Evolutionary conservation across 2,329 filamentous ascomycete genomes (phyloP).

Genomic region (Decorospora gaudefroyi): DNA sequence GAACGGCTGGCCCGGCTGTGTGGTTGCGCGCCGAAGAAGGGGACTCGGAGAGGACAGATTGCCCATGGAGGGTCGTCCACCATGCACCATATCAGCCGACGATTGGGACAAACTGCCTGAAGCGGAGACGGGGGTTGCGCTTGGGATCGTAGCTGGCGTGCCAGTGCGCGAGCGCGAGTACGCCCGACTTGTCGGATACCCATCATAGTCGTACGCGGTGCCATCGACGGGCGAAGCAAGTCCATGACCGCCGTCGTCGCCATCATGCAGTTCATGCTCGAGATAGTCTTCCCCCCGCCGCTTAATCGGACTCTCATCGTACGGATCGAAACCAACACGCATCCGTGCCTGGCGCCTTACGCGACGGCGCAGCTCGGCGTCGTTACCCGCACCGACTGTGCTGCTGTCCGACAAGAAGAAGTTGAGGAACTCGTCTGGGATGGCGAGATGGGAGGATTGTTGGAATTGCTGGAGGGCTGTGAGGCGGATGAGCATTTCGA

Average conservation of each 20-base stretch:
- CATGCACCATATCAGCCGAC: constrained; percentile 21
- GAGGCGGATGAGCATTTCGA: constrained; percentile 86
- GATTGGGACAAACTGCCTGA: constrained; percentile 14
- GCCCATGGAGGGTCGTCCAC: constrained; percentile 9
- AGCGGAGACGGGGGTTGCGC: constrained; percentile 16
- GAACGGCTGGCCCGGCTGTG: constrained; percentile 33
- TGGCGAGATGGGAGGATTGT: constrained; percentile 84
- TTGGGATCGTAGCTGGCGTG: constrained; percentile 22
- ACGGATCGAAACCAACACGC: constrained; percentile 71
- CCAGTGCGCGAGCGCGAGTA: constrained; percentile 27
- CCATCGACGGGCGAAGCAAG: constrained; percentile 10
- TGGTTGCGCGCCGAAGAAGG: constrained; percentile 41
- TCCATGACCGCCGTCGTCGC: constrained; percentile 14
- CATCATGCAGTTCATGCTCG: constrained; percentile 46
- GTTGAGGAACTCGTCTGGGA: constrained; percentile 84
- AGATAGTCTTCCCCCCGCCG: constrained; percentile 68
- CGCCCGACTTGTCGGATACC: constrained; percentile 31
- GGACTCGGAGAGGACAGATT: constrained; percentile 40
- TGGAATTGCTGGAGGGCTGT: constrained; percentile 90
- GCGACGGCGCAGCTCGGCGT: constrained; percentile 63
- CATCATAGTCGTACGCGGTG: constrained; percentile 35
- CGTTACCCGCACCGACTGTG: constrained; percentile 67
- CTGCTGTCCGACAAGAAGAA: constrained; percentile 79
- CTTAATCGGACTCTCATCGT: constrained; percentile 72
- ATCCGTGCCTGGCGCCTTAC: constrained; percentile 64